A percentile compares a stretch with the other conserved stretches of the same genome.
phyloP scores from a whole-genome alignment of 1,284 basidiomycete species.

The Mycosarcoma mackinlayi region DNA sequence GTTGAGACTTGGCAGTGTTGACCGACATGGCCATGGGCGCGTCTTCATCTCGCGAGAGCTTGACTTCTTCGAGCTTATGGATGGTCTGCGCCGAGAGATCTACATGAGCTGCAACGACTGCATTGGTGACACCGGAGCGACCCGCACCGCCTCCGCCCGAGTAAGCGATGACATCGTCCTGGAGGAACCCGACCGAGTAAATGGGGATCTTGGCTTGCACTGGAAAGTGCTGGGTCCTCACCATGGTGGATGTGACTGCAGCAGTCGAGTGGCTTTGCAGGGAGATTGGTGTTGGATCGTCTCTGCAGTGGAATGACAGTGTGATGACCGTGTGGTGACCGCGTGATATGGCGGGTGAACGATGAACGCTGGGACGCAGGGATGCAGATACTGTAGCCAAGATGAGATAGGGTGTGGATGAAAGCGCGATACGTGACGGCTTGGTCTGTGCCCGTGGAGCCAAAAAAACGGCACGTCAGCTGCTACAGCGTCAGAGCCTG shows the following conservation, averaged over 20 bases:
- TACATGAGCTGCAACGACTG: slow-evolving; percentile 50
- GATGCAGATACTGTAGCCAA: too few relatives aligned
- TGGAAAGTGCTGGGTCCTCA: slow-evolving; percentile 49
- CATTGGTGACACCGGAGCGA: slow-evolving; percentile 62
- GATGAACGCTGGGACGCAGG: too few relatives aligned
- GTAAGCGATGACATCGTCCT: slow-evolving; percentile 57
- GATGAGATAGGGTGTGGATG: too few relatives aligned
- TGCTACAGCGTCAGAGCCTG: too few relatives aligned
- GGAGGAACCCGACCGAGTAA: slow-evolving; percentile 61
- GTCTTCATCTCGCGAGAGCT: slow-evolving; percentile 61
- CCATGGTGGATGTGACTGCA: slow-evolving; percentile 17
- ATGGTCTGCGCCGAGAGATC: slow-evolving; percentile 29
- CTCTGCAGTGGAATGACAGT: too few relatives aligned
- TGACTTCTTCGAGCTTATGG: slow-evolving; percentile 46
- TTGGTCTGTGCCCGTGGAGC: too few relatives aligned
- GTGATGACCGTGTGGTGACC: too few relatives aligned
- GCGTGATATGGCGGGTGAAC: too few relatives aligned
- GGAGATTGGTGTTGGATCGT: too few relatives aligned
- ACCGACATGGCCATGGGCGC: slow-evolving; percentile 65
- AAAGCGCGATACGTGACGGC: too few relatives aligned
- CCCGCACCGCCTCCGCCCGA: slow-evolving; percentile 65
- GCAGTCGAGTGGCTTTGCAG: too few relatives aligned
- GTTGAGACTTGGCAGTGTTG: slow-evolving; percentile 26
- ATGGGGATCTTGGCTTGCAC: slow-evolving; percentile 57
- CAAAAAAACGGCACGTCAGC: too few relatives aligned